phyloP scores from a whole-genome alignment of 352 stramenopile species.

The Globisporangium perplexum region DNA sequence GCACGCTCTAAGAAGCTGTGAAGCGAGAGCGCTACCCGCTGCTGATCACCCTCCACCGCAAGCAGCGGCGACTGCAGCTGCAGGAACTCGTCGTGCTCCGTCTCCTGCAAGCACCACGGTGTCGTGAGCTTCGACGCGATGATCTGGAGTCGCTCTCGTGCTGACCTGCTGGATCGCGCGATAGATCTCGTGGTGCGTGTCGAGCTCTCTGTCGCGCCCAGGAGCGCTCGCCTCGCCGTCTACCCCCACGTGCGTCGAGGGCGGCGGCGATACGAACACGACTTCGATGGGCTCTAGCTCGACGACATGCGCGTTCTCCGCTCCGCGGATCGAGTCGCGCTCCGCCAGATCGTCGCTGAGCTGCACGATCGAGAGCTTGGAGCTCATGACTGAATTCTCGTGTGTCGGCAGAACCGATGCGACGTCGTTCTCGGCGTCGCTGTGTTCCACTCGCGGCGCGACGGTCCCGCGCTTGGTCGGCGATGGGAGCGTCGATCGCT shows the following conservation, averaged over 20 bases:
- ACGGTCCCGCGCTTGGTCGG: background rate
- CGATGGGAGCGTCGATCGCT: slow-evolving; percentile 1
- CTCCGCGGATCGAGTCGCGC: background rate
- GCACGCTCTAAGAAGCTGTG: background rate
- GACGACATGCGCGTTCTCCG: background rate
- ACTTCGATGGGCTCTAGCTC: background rate
- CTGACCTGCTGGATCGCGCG: background rate
- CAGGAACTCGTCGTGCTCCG: slow-evolving; percentile 27
- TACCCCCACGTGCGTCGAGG: background rate
- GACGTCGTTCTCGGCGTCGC: background rate
- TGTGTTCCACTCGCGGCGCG: background rate
- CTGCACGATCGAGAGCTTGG: slow-evolving; percentile 1
- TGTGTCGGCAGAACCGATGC: too few species aligned
- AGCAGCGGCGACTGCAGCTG: background rate
- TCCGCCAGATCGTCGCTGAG: background rate
- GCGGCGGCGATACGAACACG: background rate
- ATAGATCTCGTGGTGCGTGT: background rate
- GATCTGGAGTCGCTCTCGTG: background rate
- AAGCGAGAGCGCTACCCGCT: background rate
- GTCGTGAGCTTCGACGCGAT: background rate
- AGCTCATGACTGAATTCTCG: background rate
- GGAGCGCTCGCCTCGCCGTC: background rate
- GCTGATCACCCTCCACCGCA: background rate
- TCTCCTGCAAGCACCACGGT: background rate
- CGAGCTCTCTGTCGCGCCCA: background rate